phyloP scores from a whole-genome alignment of 352 stramenopile genomes.

The Globisporangium orthogonon region DNA sequence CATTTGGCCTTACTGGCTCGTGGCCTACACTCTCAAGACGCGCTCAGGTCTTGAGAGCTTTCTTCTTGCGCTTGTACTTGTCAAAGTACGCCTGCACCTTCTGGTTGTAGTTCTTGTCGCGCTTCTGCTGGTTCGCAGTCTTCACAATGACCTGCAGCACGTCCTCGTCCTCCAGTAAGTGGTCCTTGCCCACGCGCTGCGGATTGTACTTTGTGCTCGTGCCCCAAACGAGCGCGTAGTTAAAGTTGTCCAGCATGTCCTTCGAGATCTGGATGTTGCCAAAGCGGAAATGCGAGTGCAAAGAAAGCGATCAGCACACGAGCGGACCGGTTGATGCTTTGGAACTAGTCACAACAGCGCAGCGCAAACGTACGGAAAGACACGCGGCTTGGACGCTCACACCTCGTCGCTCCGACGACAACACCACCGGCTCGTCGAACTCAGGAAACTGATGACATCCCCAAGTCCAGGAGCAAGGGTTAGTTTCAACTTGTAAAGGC shows the following conservation, averaged over 20 bases:
- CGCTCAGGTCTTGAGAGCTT: constrained; percentile 85
- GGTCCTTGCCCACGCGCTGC: constrained; percentile 93
- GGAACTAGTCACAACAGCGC: neutral
- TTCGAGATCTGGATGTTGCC: constrained; percentile 68
- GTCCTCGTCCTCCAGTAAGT: constrained; percentile 97
- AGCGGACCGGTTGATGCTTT: neutral
- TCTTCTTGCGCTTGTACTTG: constrained; percentile 95
- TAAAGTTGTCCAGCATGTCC: constrained; percentile 94
- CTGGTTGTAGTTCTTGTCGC: constrained; percentile 96
- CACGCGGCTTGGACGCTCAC: constrained; percentile 76
- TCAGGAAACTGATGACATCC: constrained; percentile 33
- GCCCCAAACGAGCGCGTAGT: constrained; percentile 98
- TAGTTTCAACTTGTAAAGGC: neutral
- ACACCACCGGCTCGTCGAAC: constrained; percentile 77
- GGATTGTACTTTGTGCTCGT: constrained; percentile 97
- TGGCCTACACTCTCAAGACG: neutral
- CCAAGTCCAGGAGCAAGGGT: neutral
- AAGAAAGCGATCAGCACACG: neutral
- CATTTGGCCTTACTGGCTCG: neutral
- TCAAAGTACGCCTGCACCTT: constrained; percentile 95
- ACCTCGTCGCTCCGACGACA: constrained; percentile 81
- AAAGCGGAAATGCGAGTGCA: neutral
- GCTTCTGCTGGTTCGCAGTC: constrained; percentile 97
- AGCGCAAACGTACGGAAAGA: constrained; percentile 53
- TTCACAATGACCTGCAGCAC: constrained; percentile 98